Evolutionary conservation across 106 monocot genomes (phyloP).

Genomic region (Dendrobium catenatum): DNA sequence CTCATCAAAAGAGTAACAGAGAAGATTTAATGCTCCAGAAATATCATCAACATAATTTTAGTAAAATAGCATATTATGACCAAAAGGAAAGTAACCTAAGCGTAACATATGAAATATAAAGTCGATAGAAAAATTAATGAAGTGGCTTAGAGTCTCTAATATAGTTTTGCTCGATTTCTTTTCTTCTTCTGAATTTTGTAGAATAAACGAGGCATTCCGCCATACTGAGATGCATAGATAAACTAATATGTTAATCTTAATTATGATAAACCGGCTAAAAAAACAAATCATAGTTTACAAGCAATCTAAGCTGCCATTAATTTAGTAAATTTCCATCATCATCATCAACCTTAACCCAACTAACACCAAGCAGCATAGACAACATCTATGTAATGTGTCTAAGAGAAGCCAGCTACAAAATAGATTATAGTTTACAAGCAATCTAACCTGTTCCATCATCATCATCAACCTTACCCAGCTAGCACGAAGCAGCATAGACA

Average conservation of each 20-base stretch:
- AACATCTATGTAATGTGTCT: neutral
- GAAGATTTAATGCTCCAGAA: neutral
- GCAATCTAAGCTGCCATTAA: neutral
- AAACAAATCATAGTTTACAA: neutral
- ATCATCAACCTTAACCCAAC: neutral
- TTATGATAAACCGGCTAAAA: neutral
- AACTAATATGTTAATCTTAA: neutral
- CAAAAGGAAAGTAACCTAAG: neutral
- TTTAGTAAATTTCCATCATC: no score
- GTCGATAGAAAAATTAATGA: neutral
- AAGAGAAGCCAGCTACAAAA: neutral
- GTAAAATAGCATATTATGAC: neutral
- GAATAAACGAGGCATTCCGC: neutral
- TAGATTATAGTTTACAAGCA: no score
- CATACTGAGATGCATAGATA: neutral
- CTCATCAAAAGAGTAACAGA: slow-evolving; percentile 7
- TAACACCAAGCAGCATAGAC: neutral
- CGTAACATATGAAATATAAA: neutral
- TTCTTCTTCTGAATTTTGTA: neutral
- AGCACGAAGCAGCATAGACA: no score
- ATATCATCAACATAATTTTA: neutral
- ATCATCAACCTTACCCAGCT: no score
- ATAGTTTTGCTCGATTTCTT: neutral
- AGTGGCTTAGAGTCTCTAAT: neutral
- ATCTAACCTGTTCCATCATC: no score